Conservation (phyloP, 73 alveolate genomes). For the Durusdinium trenchii region DNA sequence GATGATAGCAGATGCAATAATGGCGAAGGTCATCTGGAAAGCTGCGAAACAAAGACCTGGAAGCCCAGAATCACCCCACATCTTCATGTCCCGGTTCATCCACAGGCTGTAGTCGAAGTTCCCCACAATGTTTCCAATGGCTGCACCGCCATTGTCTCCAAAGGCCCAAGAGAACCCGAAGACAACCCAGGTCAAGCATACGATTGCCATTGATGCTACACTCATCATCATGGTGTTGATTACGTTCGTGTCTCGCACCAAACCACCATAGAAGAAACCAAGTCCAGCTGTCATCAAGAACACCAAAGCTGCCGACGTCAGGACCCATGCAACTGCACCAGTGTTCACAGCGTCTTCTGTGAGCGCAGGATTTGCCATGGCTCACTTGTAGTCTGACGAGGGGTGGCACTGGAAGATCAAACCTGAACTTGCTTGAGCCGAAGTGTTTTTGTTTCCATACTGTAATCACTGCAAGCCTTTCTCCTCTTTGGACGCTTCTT, state of each 20-base stretch:
- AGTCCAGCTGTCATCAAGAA: constrained; percentile 82
- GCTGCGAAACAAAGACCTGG: constrained; percentile 47
- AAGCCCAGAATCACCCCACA: constrained; percentile 69
- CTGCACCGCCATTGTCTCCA: constrained; percentile 22
- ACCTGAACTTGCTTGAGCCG: too few species aligned
- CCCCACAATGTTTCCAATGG: neutral
- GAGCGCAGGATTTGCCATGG: constrained; percentile 41
- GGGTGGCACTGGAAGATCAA: too few species aligned
- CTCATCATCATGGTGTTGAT: constrained; percentile 92
- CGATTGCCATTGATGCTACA: constrained; percentile 50
- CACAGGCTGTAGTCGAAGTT: constrained; percentile 47
- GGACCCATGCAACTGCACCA: constrained; percentile 77
- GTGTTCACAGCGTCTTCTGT: constrained; percentile 13
- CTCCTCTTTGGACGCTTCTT: too few species aligned
- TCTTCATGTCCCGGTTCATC: constrained; percentile 39
- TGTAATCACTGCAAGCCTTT: too few species aligned
- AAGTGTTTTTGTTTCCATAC: too few species aligned
- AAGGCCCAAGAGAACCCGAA: constrained; percentile 57
- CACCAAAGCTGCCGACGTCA: constrained; percentile 75
- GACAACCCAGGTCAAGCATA: constrained; percentile 60
- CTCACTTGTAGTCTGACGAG: too few species aligned
- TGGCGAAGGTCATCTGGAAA: constrained; percentile 49
- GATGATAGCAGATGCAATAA: constrained; percentile 29
- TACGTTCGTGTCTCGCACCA: constrained; percentile 85
- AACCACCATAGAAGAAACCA: constrained; percentile 71